Evolutionary conservation across 352 stramenopile species (phyloP).

Genomic region (Pelagophyceae sp.): DNA sequence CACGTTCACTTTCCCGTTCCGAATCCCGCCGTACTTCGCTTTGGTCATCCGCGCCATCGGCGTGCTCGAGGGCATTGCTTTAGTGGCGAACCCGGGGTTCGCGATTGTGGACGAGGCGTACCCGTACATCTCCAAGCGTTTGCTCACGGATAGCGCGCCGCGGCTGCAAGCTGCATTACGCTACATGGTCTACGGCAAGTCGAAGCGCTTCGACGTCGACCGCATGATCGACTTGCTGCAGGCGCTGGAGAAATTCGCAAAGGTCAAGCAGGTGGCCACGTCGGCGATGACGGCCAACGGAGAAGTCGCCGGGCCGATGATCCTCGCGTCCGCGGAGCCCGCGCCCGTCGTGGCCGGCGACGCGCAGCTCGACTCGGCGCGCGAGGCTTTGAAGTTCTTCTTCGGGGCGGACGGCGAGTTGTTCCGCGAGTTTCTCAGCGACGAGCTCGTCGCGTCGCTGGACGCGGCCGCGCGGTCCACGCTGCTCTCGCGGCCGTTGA

Average conservation of each 20-base stretch:
- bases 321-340: conserved; percentile 41
- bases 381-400: conserved; percentile 62
- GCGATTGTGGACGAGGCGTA: conserved; percentile 72
- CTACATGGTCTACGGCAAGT: conserved; percentile 71
- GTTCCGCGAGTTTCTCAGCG: conserved; percentile 63
- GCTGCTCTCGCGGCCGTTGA: background rate
- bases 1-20: conserved; percentile 51
- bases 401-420: conserved; percentile 60
- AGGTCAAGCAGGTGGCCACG: conserved; percentile 46
- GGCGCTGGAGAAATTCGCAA: conserved; percentile 60
- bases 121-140: conserved; percentile 61
- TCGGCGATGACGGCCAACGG: conserved; percentile 53
- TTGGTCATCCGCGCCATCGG: conserved; percentile 70
- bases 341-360: conserved; percentile 24
- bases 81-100: conserved; percentile 72
- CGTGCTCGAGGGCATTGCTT: conserved; percentile 68
- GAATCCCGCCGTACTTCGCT: conserved; percentile 59
- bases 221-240: conserved; percentile 69
- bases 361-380: conserved; percentile 40
- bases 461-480: conserved; percentile 47
- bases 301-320: too few species aligned
- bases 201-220: conserved; percentile 65
- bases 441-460: conserved; percentile 60
- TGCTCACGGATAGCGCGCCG: conserved; percentile 60
- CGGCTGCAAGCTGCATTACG: conserved; percentile 51